These are phyloP conservation scores for Quercus aquifolioides DNA, from an alignment of 306 rosid species.

Conservation along the genomic window DNA sequence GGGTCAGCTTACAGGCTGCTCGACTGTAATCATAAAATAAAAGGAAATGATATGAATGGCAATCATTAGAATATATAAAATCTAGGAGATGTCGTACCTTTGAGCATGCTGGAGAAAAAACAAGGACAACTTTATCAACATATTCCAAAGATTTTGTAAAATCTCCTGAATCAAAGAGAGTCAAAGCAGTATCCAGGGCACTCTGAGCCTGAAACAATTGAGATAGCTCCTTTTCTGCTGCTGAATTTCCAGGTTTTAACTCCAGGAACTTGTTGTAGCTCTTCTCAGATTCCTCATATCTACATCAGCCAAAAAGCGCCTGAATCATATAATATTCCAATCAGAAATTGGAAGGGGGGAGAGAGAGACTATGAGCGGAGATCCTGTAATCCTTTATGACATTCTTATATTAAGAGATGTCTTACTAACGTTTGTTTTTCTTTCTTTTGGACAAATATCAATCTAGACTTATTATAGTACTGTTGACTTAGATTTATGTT, in stretches of 20 bases:
- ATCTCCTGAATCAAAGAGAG: conserved; percentile 58
- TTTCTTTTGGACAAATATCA: neutral
- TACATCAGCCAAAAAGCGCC: conserved; percentile 99
- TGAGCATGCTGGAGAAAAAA: conserved; percentile 90
- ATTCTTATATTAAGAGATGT: conserved; percentile 18
- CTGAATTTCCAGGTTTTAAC: conserved; percentile 68
- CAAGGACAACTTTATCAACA: conserved; percentile 85
- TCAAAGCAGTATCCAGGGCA: conserved; percentile 74
- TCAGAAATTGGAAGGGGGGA: conserved; percentile 59
- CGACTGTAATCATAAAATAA: conserved; percentile 5
- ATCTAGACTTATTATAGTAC: neutral
- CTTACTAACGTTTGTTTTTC: neutral
- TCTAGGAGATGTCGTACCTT: conserved; percentile 38
- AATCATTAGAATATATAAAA: neutral
- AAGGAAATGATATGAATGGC: conserved; percentile 9
- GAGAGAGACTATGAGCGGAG: conserved; percentile 13
- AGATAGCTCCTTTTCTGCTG: conserved; percentile 87
- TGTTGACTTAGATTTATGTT: neutral
- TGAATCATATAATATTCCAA: conserved; percentile 89
- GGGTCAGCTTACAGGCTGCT: conserved; percentile 11
- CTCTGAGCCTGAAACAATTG: conserved; percentile 85
- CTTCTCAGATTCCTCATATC: conserved; percentile 92
- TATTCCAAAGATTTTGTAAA: conserved; percentile 80
- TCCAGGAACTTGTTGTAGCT: conserved; percentile 74
- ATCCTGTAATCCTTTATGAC: neutral